Evolutionary conservation across 352 stramenopile genomes (phyloP), one percentile per base, ranked within the genome.

Genomic region (Phytopythium aichiense): DNA sequence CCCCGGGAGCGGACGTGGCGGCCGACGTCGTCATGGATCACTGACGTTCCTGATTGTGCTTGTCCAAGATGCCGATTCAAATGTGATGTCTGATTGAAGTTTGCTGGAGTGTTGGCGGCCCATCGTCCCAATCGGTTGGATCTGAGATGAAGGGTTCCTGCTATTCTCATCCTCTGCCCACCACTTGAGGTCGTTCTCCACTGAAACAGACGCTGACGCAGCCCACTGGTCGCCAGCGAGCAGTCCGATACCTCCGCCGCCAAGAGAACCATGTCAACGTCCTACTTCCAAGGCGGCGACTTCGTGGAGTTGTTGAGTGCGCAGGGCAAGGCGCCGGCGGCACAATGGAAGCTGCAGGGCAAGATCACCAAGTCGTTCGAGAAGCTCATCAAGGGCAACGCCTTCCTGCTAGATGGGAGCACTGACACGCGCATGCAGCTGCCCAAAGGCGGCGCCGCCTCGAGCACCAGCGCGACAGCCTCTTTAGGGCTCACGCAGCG

Each of bases 341-440:
- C 79, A 1, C 68, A 71, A 11, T 93, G 87, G 83, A 90, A 88
- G 51, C 60, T 92, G 12, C 72, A 87, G 40, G 87, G 86, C 2
- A 92, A 94, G 65, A 87, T 94, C 56, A 62, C 74, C 33, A 91
- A 90, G 58, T 75, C 73, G 7, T 96, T 93, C 38, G 87, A 95
- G 54, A 95, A 94, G 56, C 40, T 63, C 0, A 89, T 92, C 56
- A 91, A 84, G 53, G 80, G 76, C 51, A 93, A 95, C 60, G 72
- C 76, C 4, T 94, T 91, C 62, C 65, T 81, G 22, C 77, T 94
- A n/a, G 83, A 92, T 40, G 87, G 88, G 25, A 75, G 69, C 61
- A 71, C 82, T 1, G 84, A 91, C 58, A 94, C 84, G 11, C 88
- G 87, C 56, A 89, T 96, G 77, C 79, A 94, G 56, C 62, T 94